These are phyloP conservation scores for Microbotryomycetes sp. DNA, from an alignment of 1,284 basidiomycete genomes.

Conservation along the genomic window DNA sequence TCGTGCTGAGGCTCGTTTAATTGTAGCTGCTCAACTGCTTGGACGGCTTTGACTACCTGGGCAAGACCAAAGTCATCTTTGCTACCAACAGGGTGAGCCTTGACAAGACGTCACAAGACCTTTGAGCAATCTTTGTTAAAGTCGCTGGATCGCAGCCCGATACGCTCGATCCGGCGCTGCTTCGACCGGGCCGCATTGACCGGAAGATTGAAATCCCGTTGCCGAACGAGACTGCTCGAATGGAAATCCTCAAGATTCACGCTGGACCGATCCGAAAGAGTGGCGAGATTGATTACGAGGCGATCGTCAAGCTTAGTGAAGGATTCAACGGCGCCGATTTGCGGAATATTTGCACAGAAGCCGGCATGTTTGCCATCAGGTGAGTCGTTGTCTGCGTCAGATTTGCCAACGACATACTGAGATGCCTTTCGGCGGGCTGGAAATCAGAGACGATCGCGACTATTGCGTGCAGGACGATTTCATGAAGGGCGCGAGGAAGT, in stretches of 20 bases:
- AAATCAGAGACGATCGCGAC: conserved; percentile 52
- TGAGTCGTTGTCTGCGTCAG: neutral
- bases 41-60: conserved; percentile 98
- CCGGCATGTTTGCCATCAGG: conserved; percentile 98
- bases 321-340: conserved; percentile 93
- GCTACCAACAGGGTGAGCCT: conserved; percentile 69
- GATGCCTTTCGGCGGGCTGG: neutral
- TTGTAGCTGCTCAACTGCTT: conserved; percentile 92
- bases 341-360: conserved; percentile 94
- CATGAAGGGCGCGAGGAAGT: conserved; percentile 95
- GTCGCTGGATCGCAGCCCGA: conserved; percentile 53
- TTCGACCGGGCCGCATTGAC: conserved; percentile 92
- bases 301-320: conserved; percentile 93
- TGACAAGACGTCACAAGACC: neutral
- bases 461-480: conserved; percentile 90
- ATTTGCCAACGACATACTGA: neutral
- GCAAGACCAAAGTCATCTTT: conserved; percentile 97
- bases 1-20: neutral
- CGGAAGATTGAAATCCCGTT: conserved; percentile 97
- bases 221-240: conserved; percentile 86
- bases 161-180: conserved; percentile 92
- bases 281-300: conserved; percentile 88
- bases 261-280: conserved; percentile 88
- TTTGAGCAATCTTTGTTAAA: neutral
- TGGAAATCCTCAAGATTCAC: conserved; percentile 98